Evolutionary conservation across 768 basidiomycete species (phyloP), one percentile per base, ranked within the genome.

Genomic region (Psilocybe cubensis): DNA sequence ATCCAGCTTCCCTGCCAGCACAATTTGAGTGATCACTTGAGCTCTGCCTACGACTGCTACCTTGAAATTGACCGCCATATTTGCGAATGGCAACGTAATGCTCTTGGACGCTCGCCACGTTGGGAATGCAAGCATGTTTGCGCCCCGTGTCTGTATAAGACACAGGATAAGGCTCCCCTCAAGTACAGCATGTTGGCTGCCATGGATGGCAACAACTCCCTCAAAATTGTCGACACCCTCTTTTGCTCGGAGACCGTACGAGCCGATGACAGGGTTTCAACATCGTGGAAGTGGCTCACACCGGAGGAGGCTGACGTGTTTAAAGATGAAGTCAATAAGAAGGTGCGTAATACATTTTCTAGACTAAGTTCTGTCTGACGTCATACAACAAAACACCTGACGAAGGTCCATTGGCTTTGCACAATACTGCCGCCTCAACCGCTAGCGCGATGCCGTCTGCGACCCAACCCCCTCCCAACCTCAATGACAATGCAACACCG

Each of bases 181-280:
- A 49, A 59, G 18, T 66, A 62, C 33, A 52, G 50, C 20, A 54
- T 62, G 2, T 61, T 73, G 6, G 52, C 59, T 1, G 54, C 66
- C 0, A 62, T 72, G 48, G 72, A 75, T 57, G 69, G 72, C 0
- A 73, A 74, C 38, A 65, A 73, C 38, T 73, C 68, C 0, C 53
- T 70, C 12, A 70, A 72, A 48, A 56, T 55, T 8, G 42, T 61
- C 24, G 55, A 57, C 33, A 48, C 25, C n/a, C 47, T 46, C 3
- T 57, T 53, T 28, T 38, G 40, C 11, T 24, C 55, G 4, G 45
- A 56, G 10, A 35, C 63, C n/a, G 17, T 27, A 14, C 44, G 49
- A 14, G 21, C 23, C 6, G 56, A 54, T 21, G n/a, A n/a, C n/a
- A n/a, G n/a, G n/a, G n/a, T n/a, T n/a, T n/a, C n/a, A n/a, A n/a